Evolutionary conservation across 2,329 filamentous ascomycete species (phyloP), one percentile per base, ranked within the genome.

Genomic region (Pseudogymnoascus pannorum): DNA sequence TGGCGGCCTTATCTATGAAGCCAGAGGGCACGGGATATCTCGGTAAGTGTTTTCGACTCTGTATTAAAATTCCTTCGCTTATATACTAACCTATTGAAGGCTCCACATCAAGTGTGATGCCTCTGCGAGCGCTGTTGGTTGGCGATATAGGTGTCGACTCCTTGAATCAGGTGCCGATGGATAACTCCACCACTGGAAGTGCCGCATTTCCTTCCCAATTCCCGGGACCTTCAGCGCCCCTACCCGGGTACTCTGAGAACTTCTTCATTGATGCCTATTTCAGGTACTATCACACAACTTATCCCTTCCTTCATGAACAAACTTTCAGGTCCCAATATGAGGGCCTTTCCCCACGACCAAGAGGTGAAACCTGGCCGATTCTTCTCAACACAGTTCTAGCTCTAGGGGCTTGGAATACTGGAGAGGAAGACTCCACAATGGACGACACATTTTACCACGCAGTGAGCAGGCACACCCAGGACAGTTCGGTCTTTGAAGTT

Each of bases 311-410:
- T 2, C 64, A 67, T 29, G 64, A 67, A 44, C 38, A 60, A 24
- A 63, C 59, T 9, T 67, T 68, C 16, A 44, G 63, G 24, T 59
- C 64, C 14, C 65, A 67, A 38, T 66, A 60, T 31, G 29, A 6
- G 16, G 40, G 58, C 5, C 58, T 11, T 12, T 29, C 22, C 22
- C 44, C 44, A 5, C 44, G 69, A 8, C 71, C 72, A 1, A 59
- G 67, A 16, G 64, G 64, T 26, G 63, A 64, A 26, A 72, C 71
- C 11, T 74, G 72, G 71, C 64, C 72, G 58, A 71, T 74, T 61
- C 66, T 75, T 2, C 65, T 72, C 14, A 67, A 74, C 35, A 75
- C 72, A 22, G 69, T 74, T 14, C 65, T 75, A 29, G 73, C 74
- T 8, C 65, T 76, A 1, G 74, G 74, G 4, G 73, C 73, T 5